These are phyloP conservation scores for Medicago arabica DNA, from an alignment of 306 rosid species.

Conservation along the genomic window DNA sequence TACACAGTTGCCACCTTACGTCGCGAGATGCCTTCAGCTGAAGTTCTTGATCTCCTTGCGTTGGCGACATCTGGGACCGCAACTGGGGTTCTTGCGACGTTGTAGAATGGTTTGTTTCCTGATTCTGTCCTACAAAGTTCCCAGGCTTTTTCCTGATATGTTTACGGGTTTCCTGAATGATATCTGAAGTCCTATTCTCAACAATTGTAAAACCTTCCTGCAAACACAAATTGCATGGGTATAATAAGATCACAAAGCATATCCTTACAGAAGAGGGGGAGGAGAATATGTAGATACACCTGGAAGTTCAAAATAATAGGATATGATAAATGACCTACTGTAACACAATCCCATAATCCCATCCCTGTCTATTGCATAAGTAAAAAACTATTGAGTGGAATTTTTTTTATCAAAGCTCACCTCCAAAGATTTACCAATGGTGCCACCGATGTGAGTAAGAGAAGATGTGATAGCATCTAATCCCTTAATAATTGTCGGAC, in stretches of 20 bases:
- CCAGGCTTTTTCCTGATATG: conserved; percentile 80
- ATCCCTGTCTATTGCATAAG: conserved; percentile 18
- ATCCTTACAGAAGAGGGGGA: neutral
- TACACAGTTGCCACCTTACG: conserved; percentile 95
- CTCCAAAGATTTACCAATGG: conserved; percentile 97
- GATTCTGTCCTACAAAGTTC: conserved; percentile 52
- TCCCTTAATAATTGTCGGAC: conserved; percentile 71
- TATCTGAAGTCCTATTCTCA: conserved; percentile 82
- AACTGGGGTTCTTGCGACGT: conserved; percentile 51
- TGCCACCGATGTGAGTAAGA: conserved; percentile 77
- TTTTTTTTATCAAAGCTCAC: conserved; percentile 49
- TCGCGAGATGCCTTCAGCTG: conserved; percentile 98
- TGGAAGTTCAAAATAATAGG: conserved; percentile 1
- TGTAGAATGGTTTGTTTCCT: conserved; percentile 53
- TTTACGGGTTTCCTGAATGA: conserved; percentile 93
- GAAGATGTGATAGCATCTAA: conserved; percentile 85
- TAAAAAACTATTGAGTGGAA: conserved; percentile 4
- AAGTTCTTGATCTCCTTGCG: conserved; percentile 79
- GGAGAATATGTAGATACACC: conserved; percentile 1
- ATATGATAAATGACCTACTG: conserved; percentile 20
- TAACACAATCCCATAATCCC: conserved; percentile 4
- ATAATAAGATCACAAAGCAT: conserved; percentile 36
- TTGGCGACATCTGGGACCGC: conserved; percentile 53
- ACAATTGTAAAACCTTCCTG: conserved; percentile 85
- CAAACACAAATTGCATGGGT: conserved; percentile 15